Base-by-base conservation (phyloP, 495 filamentous ascomycete species). In the Elaphomyces granulatus region DNA sequence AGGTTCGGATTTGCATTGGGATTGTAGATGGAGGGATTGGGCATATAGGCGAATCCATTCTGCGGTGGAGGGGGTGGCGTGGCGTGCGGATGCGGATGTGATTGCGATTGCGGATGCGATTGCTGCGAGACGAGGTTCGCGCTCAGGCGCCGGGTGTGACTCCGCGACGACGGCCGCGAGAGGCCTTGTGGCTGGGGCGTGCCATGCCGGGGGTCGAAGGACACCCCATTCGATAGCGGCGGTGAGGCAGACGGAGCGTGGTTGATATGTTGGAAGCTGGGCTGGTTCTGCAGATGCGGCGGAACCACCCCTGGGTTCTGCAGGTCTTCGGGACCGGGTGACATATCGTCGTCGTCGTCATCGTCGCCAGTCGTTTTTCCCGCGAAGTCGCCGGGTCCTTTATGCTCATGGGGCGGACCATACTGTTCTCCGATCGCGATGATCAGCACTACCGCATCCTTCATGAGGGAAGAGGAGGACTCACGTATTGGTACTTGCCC, bases 381-480 rank as follows among this genome's bases (percentile, higher is more conserved):
- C 48, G 75, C 78, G 61, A 95, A 98, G 54, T 98, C 90, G 36
- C 75, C 74, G 15, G 88, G 90, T 1, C 88, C 87, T 69, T 96
- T 96, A 56, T 95, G 87, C 56, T 98, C 90, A 58, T 92, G 90
- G 19, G 90, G 77, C 34, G 73, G 77, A 36, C 86, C 86, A 67
- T 87, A 93, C 87, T 98, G 18, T 15, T n/a, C n/a, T n/a, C n/a
- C n/a, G n/a, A n/a, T n/a, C n/a, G n/a, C n/a, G n/a, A n/a, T n/a
- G n/a, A n/a, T n/a, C n/a, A n/a, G n/a, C n/a, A n/a, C n/a, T n/a
- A n/a, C n/a, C n/a, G n/a, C n/a, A n/a, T n/a, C n/a, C n/a, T n/a
- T n/a, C n/a, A n/a, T n/a, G n/a, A n/a, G n/a, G n/a, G 42, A 34
- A 34, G 36, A 37, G 40, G 19, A 36, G 36, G 41, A 75, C 86